These are phyloP conservation scores for Paramyrothecium roridum DNA, from an alignment of 2,329 filamentous ascomycete species.

Conservation along the genomic window DNA sequence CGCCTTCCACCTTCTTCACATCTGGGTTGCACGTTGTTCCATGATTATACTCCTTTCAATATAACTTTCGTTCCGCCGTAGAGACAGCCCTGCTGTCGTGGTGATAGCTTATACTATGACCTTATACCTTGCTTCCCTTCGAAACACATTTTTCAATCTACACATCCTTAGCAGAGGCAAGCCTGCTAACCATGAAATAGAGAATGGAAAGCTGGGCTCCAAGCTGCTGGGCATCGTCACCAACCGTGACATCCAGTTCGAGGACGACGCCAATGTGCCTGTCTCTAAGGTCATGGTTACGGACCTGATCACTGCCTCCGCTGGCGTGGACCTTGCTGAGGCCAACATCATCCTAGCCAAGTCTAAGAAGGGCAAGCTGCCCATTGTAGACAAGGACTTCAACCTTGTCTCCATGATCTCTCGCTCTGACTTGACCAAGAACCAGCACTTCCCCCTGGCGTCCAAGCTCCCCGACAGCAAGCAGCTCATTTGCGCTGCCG, in stretches of 20 bases:
- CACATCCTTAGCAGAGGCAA: constrained; percentile 15
- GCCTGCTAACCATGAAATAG: constrained; percentile 43
- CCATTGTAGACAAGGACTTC: constrained; percentile 78
- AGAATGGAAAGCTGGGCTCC: constrained; percentile 87
- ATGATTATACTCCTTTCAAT: constrained; percentile 79
- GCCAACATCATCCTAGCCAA: constrained; percentile 90
- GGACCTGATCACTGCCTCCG: constrained; percentile 82
- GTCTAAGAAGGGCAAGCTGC: constrained; percentile 98
- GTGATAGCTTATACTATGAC: constrained; percentile 55
- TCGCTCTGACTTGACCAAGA: constrained; percentile 96
- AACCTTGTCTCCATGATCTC: constrained; percentile 92
- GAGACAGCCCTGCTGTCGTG: constrained; percentile 72
- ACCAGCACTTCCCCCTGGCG: constrained; percentile 92
- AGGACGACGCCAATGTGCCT: constrained; percentile 67
- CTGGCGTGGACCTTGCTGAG: constrained; percentile 79
- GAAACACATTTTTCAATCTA: constrained; percentile 4
- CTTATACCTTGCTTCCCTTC: constrained; percentile 12
- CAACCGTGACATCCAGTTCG: constrained; percentile 96
- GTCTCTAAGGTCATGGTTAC: constrained; percentile 94
- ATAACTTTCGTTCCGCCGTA: constrained; percentile 99
- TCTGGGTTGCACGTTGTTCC: constrained; percentile 23
- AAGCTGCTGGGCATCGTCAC: constrained; percentile 98
- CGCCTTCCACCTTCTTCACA: constrained; percentile 16
- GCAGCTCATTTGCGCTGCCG: constrained; percentile 92
- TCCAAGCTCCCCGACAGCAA: constrained; percentile 97